Evolutionary conservation across 106 monocot genomes (phyloP).

Genomic region (Hemerocallis citrina): DNA sequence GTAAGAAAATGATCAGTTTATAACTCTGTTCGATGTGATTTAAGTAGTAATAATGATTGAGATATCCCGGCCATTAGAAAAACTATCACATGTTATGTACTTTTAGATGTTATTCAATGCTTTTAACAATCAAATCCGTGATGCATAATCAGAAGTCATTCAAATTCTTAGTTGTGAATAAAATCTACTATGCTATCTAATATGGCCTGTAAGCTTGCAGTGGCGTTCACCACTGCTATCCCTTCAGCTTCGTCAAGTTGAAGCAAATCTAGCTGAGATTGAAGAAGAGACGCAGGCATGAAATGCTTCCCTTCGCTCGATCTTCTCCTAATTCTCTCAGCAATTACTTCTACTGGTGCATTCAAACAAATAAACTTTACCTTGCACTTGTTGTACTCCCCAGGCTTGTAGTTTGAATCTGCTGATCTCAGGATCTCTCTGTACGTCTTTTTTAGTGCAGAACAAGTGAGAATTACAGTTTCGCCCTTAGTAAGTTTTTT

Average conservation of each 20-base stretch:
- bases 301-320: slow-evolving; percentile 59
- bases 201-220: slow-evolving; percentile 18
- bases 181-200: too few relatives aligned
- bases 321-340: slow-evolving; percentile 51
- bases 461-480: slow-evolving; percentile 54
- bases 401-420: slow-evolving; percentile 29
- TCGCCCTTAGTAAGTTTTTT: slow-evolving; percentile 16
- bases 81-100: too few relatives aligned
- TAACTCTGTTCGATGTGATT: too few relatives aligned
- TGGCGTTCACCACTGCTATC: slow-evolving; percentile 42
- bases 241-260: slow-evolving; percentile 55
- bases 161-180: too few relatives aligned
- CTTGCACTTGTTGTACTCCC: slow-evolving; percentile 27
- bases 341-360: slow-evolving; percentile 41
- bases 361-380: slow-evolving; percentile 68
- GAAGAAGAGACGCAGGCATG: slow-evolving; percentile 63
- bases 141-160: too few relatives aligned
- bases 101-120: too few relatives aligned
- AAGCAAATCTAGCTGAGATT: slow-evolving; percentile 66
- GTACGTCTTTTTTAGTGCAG: slow-evolving; percentile 67
- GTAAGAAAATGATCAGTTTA: too few relatives aligned
- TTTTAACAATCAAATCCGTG: too few relatives aligned
- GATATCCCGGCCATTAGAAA: too few relatives aligned
- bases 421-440: slow-evolving; percentile 71
- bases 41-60: too few relatives aligned